Evolutionary conservation across 176 grass and related monocot genomes (phyloP), one percentile per base, ranked within the genome.

Genomic region (Zoysia japonica): DNA sequence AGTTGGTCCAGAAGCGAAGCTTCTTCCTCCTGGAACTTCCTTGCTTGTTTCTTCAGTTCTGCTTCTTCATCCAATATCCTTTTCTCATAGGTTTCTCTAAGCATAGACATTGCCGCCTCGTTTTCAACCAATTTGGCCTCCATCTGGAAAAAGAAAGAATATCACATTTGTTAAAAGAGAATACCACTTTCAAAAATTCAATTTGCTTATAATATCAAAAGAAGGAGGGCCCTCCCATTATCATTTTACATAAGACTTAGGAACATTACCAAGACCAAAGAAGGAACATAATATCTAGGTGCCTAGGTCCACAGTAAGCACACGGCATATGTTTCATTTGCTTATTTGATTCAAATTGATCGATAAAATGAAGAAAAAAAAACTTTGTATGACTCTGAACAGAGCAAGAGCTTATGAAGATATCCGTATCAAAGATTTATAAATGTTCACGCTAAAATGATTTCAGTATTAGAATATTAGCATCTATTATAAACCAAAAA

Each of bases 31-130:
- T 82, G 81, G 61, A 99, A 87, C 56, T 87, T 91, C 13, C 80
- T 93, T 61, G 89, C 69, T 79, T 84, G 78, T 61, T 89, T 94
- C 67, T 83, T 94, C 53, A 78, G 63, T 75, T 92, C 76, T 71
- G 84, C 90, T 73, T 95, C 86, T 68, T 91, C 86, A 47, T 56
- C 88, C 80, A 81, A 74, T 84, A 95, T 55, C 73, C 68, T 88
- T 73, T 79, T 85, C 75, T 95, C 92, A 40, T 84, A 99, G 77
- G 70, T 95, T 82, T 99, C 90, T 72, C 89, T 92, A 79, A 93
- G 79, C 74, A 82, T 78, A 68, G 85, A 91, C 70, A 88, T 91
- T 67, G 82, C 76, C 74, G 80, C 80, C 85, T 99, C 96, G 55
- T 88, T 91, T 86, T 87, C 88, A 83, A 82, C 57, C 77, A 99